Conservation (phyloP, 306 rosid species). For the Lupinus albus region DNA sequence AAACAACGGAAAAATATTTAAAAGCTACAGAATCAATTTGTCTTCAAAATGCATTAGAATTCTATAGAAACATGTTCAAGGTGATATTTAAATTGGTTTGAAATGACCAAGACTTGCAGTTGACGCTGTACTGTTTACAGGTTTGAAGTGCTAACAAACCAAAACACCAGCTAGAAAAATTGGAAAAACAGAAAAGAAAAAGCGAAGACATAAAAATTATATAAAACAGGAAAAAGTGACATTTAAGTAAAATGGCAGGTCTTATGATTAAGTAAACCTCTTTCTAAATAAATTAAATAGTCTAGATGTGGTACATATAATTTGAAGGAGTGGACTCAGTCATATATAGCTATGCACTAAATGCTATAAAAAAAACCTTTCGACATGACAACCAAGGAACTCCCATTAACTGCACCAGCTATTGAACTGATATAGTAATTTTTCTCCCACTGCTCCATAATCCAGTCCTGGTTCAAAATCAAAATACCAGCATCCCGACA, state of each 20-base stretch:
- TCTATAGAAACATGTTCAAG: not conserved
- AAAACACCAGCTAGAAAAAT: too few species aligned
- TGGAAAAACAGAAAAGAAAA: not conserved
- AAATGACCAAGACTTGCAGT: slow-evolving; percentile 24
- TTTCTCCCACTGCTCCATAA: slow-evolving; percentile 97
- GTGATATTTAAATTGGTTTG: slow-evolving; percentile 6
- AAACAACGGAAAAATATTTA: not conserved
- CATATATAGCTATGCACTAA: slow-evolving; percentile 10
- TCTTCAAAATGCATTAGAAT: slow-evolving; percentile 4
- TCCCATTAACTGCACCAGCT: slow-evolving; percentile 86
- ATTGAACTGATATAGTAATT: slow-evolving; percentile 89
- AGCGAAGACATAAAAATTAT: not conserved
- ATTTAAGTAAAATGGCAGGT: slow-evolving; percentile 3
- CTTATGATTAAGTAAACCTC: not conserved
- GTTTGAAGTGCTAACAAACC: slow-evolving; percentile 4
- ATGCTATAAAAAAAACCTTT: slow-evolving; percentile 58
- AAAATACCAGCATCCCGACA: slow-evolving; percentile 30
- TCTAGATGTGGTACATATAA: not conserved
- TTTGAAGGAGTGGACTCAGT: not conserved
- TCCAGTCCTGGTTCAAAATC: slow-evolving; percentile 77
- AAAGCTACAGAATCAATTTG: slow-evolving; percentile 14
- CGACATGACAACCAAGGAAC: slow-evolving; percentile 96
- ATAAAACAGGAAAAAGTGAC: not conserved
- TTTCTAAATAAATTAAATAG: not conserved
- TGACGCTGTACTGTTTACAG: not conserved